Evolutionary conservation across 495 filamentous ascomycete genomes (phyloP), one percentile per base, ranked within the genome.

Genomic region (Xylaria sp.): DNA sequence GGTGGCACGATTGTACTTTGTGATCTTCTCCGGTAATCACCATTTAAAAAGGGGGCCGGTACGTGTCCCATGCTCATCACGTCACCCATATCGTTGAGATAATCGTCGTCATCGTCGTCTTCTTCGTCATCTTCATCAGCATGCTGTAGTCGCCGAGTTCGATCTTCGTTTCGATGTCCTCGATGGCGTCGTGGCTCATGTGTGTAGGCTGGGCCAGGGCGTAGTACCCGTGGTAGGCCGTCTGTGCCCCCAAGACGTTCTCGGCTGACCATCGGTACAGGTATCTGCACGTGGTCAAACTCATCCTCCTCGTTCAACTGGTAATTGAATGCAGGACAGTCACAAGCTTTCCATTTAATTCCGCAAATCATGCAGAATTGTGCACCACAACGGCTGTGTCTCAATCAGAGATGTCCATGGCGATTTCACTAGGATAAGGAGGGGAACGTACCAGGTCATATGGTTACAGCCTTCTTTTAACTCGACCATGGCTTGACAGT

Each of bases 341-440:
- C 88, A 74, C 93, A 97, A 0, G 87, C 90, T 80, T 94, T 95
- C 93, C 93, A 95, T 71, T 89, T 89, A 31, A 80, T 74, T 15
- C 91, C 93, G 74, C 93, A 97, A 43, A 91, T 84, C 87, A 93
- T 92, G 81, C 93, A 97, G 79, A 94, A 95, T 73, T 94, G 88
- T 29, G 92, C 93, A 61, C 87, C 89, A 77, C 93, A 95, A 64
- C 89, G 92, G 79, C 91, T 90, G 69, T 67, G 0, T 35, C 55
- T 58, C n/a, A 63, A 75, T 78, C 44, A 78, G 71, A 40, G 19
- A 43, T 9, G 37, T 9, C 57, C 31, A 48, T 26, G 8, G 11
- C 33, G 40, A 12, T n/a, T 7, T 17, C 55, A 52, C 48, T 21
- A 26, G 44, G 40, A 33, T 21, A 17, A 59, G 17, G 37, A 43